phyloP scores from a whole-genome alignment of 495 filamentous ascomycete genomes.

The Penicillium turbatum region DNA sequence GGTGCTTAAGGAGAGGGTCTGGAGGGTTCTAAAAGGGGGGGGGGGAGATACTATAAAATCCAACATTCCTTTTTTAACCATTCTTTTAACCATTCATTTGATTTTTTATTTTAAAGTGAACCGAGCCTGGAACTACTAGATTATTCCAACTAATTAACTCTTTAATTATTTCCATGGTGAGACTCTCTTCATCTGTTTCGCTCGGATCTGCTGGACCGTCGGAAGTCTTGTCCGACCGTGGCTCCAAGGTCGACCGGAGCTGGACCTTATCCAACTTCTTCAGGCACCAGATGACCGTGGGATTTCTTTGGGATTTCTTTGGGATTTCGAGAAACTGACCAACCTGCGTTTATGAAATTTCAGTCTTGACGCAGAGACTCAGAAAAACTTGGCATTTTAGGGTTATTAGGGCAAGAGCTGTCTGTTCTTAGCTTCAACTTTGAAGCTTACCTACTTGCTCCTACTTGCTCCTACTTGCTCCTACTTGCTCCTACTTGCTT shows the following conservation, averaged over 20 bases:
- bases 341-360: neutral
- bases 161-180: no score
- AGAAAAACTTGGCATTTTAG: neutral
- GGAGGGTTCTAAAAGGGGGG: neutral
- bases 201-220: slow-evolving; percentile 31
- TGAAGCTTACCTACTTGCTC: no score
- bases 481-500: no score
- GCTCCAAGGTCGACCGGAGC: slow-evolving; percentile 22
- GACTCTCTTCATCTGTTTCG: slow-evolving; percentile 8
- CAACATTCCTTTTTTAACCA: neutral
- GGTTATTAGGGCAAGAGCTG: slow-evolving; percentile 1
- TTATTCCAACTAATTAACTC: no score
- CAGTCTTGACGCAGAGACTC: slow-evolving; percentile 20
- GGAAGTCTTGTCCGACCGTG: slow-evolving; percentile 34
- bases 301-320: slow-evolving; percentile 9
- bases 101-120: no score
- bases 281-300: slow-evolving; percentile 22
- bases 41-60: neutral
- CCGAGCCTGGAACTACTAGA: no score
- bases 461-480: no score
- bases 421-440: neutral
- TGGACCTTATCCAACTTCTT: slow-evolving; percentile 18
- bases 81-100: neutral
- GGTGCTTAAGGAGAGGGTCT: neutral
- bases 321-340: neutral